These are phyloP conservation scores for Furculomyces boomerangus DNA, from an alignment of 371 early-diverging fungal species.

Conservation along the genomic window DNA sequence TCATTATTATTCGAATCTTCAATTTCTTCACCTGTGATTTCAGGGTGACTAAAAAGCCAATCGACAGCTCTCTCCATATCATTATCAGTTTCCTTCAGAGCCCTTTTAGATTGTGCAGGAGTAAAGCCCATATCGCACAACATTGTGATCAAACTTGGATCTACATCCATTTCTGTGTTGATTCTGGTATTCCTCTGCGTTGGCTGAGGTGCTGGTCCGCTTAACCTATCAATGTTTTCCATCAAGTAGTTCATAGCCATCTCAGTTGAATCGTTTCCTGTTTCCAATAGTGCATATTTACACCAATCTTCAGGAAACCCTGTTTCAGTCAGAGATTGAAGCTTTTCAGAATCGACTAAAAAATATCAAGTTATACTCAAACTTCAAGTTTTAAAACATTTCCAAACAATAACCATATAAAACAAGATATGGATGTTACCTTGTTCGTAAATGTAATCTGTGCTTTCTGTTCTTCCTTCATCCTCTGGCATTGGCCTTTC, in stretches of 20 bases:
- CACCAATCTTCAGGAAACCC: slow-evolving; percentile 78
- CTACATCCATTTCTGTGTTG: no score
- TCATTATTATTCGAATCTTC: background rate
- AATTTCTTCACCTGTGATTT: slow-evolving; percentile 31
- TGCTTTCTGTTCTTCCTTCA: background rate
- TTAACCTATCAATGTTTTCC: slow-evolving; percentile 87
- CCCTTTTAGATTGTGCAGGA: slow-evolving; percentile 54
- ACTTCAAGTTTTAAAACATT: no score
- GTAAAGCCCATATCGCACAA: slow-evolving; percentile 88
- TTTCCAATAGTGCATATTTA: slow-evolving; percentile 56
- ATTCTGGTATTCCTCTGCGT: no score
- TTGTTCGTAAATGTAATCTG: slow-evolving; percentile 40
- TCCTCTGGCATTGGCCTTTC: slow-evolving; percentile 3
- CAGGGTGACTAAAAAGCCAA: slow-evolving; percentile 83
- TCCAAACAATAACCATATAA: background rate
- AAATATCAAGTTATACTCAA: no score
- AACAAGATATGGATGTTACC: slow-evolving; percentile 13
- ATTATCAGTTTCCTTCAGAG: slow-evolving; percentile 61
- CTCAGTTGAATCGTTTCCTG: slow-evolving; percentile 68
- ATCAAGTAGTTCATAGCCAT: slow-evolving; percentile 85
- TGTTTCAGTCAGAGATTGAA: slow-evolving; percentile 67
- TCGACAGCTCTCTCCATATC: slow-evolving; percentile 72
- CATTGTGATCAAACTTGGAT: slow-evolving; percentile 2
- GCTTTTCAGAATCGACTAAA: slow-evolving; percentile 34
- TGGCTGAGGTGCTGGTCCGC: slow-evolving; percentile 18